A percentile compares a stretch with the other conserved stretches of the same genome.
phyloP scores from a whole-genome alignment of 345 rosid genomes.

The Arabis hirsuta region DNA sequence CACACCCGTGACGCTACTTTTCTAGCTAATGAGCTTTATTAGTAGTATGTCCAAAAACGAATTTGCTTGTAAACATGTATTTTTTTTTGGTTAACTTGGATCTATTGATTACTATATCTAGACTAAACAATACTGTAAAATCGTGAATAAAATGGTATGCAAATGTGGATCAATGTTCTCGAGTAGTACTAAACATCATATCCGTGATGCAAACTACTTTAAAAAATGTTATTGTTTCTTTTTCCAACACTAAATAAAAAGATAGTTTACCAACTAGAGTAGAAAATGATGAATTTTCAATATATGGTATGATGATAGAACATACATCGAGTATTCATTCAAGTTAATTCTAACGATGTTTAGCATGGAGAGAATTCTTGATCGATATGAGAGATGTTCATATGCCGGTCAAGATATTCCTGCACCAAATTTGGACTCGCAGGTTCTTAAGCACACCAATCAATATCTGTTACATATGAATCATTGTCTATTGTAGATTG shows the following conservation, averaged over 20 bases:
- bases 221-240: not conserved
- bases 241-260: not conserved
- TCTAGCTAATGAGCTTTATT: constrained; percentile 7
- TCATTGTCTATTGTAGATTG: not conserved
- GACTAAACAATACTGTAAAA: not conserved
- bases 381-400: constrained; percentile 64
- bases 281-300: not conserved
- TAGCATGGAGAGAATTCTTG: constrained; percentile 78
- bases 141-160: not conserved
- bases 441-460: constrained; percentile 45
- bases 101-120: not conserved
- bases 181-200: not conserved
- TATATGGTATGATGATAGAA: not conserved
- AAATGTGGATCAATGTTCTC: not conserved
- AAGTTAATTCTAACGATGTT: constrained; percentile 2
- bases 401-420: constrained; percentile 49
- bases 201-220: not conserved
- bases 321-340: constrained; percentile 17
- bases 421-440: constrained; percentile 39
- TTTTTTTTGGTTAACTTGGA: not conserved
- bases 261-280: not conserved
- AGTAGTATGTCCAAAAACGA: constrained; percentile 10
- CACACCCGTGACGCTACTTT: constrained; percentile 16
- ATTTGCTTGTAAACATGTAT: not conserved
- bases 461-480: not conserved